Percentiles rank a stretch among this genome's conserved stretches.
Evolutionary conservation across 495 filamentous ascomycete genomes (phyloP).

Genomic region (Penicillium taxi): DNA sequence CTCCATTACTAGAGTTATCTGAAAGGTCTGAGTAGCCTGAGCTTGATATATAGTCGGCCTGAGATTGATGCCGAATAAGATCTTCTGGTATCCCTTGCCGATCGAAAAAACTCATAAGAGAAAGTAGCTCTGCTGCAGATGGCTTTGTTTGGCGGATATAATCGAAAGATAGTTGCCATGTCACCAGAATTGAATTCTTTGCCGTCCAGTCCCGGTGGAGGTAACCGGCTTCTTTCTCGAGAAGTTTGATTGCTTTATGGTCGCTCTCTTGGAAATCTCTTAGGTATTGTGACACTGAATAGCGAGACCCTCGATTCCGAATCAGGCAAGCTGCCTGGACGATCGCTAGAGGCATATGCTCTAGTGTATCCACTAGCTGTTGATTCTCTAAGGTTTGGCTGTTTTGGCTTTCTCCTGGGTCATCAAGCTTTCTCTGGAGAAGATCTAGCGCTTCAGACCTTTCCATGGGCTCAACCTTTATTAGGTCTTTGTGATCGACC

Average conservation of each 20-base stretch:
- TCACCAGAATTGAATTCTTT: slow-evolving; percentile 18
- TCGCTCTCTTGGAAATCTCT: slow-evolving; percentile 20
- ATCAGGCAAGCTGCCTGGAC: neutral
- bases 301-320: slow-evolving; percentile 12
- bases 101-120: slow-evolving; percentile 14
- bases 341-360: neutral
- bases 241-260: neutral
- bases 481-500: neutral
- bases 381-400: too few species aligned
- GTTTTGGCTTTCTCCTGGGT: neutral
- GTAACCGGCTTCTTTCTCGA: neutral
- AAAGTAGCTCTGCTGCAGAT: slow-evolving; percentile 16
- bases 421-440: neutral
- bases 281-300: slow-evolving; percentile 27
- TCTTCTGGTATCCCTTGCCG: slow-evolving; percentile 6
- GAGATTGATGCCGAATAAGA: neutral
- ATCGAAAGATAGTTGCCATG: slow-evolving; percentile 28
- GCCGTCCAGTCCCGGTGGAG: slow-evolving; percentile 14
- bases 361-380: neutral
- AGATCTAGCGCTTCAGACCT: neutral
- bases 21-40: neutral
- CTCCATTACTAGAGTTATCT: neutral
- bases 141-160: slow-evolving; percentile 11
- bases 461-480: neutral
- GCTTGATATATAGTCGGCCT: neutral